Conservation (phyloP, 2,329 filamentous ascomycete genomes). For the Botrytis tulipae region DNA sequence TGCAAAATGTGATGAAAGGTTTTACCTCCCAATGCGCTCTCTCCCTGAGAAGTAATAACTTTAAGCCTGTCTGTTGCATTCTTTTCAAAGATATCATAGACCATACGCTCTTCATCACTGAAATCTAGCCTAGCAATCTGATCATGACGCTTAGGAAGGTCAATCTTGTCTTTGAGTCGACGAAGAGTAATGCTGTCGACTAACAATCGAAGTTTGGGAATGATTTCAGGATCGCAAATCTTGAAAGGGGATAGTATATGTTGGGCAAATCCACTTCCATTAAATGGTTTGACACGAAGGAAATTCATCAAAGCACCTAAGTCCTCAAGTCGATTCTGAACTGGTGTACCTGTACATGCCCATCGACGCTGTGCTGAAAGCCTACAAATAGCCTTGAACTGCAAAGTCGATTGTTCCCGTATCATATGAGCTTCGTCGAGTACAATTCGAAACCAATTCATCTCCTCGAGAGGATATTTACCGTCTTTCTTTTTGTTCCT, state of each 20-base stretch:
- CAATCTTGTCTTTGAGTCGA: conserved; percentile 86
- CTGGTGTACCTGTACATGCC: conserved; percentile 96
- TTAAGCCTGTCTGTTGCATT: conserved; percentile 79
- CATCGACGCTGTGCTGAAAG: conserved; percentile 80
- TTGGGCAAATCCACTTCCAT: conserved; percentile 73
- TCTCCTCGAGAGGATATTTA: conserved; percentile 65
- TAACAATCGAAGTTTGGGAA: conserved; percentile 81
- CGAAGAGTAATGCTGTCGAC: conserved; percentile 94
- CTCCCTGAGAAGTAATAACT: conserved; percentile 64
- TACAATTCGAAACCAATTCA: conserved; percentile 92
- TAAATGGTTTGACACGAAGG: conserved; percentile 79
- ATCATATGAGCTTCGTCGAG: conserved; percentile 95
- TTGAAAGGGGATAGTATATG: conserved; percentile 87
- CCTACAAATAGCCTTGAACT: conserved; percentile 80
- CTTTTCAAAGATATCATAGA: conserved; percentile 83
- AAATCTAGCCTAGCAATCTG: conserved; percentile 73
- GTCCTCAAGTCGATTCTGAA: conserved; percentile 92
- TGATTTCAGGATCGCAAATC: conserved; percentile 75
- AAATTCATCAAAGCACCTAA: conserved; percentile 85
- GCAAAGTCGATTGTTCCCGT: conserved; percentile 75
- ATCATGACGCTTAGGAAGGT: conserved; percentile 74
- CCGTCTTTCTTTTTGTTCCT: conserved; percentile 61
- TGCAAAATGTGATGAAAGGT: conserved; percentile 94
- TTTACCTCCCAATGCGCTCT: conserved; percentile 71
- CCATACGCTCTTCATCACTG: conserved; percentile 65